Base-by-base conservation (phyloP, 768 basidiomycete genomes). In the Auricularia auricula-judae region DNA sequence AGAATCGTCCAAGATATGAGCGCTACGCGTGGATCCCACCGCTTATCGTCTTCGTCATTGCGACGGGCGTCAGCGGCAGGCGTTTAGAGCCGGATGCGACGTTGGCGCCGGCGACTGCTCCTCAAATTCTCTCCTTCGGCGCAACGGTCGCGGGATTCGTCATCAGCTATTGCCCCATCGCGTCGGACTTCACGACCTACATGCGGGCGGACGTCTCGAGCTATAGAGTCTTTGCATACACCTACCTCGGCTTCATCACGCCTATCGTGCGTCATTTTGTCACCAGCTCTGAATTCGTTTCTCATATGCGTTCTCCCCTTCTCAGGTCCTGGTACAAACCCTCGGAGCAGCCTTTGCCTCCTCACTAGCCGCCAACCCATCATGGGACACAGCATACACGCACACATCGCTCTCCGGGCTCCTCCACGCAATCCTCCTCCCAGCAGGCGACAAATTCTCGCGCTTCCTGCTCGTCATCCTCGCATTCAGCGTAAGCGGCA, bases 121-220 rank as follows among this genome's bases (percentile, higher is more conserved):
- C 74, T 0, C 70, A 77, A 0, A 71, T 93, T 60, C 74, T 93
- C 35, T 82, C 80, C 44, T 93, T 89, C 63, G 86, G 81, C 1
- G 83, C 85, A 3, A 85, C 84, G 1, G 73, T 91, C 18, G 87
- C 88, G 1, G 91, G 90, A 0, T 92, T 88, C 67, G 80, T 85
- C 1, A 79, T 91, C 65, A 84, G 86, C 0, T 91, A 78, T 67
- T 78, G 83, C 1, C 72, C 81, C 0, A 71, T 89, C 66, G 81
- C 82, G 18, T 85, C 87, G 4, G 91, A 93, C 69, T 92, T 88
- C 70, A 86, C 88, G 4, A 84, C 78, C 62, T 92, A 92, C 72
- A 86, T 83, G 72, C 75, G 77, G 10, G 80, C 84, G 0, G 74
- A 78, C 8, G 85, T 83, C 3, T 78, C 87, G 0, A 83, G 84